A percentile compares a stretch with the other conserved stretches of the same genome.
Conservation (phyloP, 768 basidiomycete genomes). For the Galerina marginata region DNA sequence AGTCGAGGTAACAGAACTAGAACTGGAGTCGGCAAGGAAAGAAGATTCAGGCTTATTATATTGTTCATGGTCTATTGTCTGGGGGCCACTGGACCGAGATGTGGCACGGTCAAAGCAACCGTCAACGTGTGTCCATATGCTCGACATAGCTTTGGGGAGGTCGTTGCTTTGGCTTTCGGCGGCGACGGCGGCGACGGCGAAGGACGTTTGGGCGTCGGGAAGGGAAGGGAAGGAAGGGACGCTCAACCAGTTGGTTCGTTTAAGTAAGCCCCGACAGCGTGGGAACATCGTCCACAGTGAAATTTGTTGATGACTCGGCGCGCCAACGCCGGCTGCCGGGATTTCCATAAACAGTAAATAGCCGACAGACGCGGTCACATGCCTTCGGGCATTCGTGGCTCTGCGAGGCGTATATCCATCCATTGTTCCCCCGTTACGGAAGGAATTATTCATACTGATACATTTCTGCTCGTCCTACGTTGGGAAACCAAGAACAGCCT, state of each 20-base stretch:
- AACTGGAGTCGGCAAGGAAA: neutral
- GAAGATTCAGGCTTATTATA: neutral
- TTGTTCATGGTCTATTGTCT: constrained; percentile 4
- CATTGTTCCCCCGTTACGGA: constrained; percentile 10
- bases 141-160: neutral
- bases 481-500: neutral
- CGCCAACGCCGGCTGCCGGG: constrained; percentile 8
- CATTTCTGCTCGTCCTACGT: neutral
- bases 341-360: neutral
- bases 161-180: neutral
- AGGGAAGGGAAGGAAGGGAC: neutral
- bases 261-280: constrained; percentile 10
- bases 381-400: constrained; percentile 3
- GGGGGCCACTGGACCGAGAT: neutral
- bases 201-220: neutral
- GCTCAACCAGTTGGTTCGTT: neutral
- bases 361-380: constrained; percentile 20
- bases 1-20: neutral
- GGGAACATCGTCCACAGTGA: constrained; percentile 9
- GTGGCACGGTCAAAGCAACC: neutral
- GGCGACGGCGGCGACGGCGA: neutral
- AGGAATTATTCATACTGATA: neutral
- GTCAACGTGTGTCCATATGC: constrained; percentile 7
- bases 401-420: neutral
- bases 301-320: constrained; percentile 17